Base-by-base conservation (phyloP, 1,284 basidiomycete genomes). In the Ceratobasidium sp. region DNA sequence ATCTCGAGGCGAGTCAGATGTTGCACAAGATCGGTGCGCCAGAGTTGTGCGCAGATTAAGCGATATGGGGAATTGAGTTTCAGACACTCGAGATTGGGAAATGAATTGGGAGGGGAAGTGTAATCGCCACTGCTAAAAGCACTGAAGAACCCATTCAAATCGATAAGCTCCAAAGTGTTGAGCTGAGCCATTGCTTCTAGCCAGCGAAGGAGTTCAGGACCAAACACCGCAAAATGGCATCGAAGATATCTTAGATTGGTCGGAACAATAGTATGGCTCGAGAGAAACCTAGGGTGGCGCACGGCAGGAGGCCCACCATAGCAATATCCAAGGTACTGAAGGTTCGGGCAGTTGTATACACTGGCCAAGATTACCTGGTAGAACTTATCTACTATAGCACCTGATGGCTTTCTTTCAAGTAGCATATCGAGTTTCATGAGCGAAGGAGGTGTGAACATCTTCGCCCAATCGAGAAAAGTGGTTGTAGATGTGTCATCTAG, bases 381-480 rank as follows among this genome's bases (percentile, higher is more conserved):
- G 30, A 57, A 57, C 18, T 35, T 32, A n/a, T 57, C 28, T 14
- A 57, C 54, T 9, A 57, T n/a, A 35, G 54, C 8, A n/a, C 30
- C 21, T 16, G 54, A 57, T n/a, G n/a, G n/a, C n/a, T n/a, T n/a
- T n/a, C n/a, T n/a, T n/a, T n/a, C n/a, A 57, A 35, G 54, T 9
- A 35, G 38, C 21, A 57, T 5, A 35, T 57, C 54, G 30, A 57
- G 54, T 38, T 57, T 57, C 21, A 35, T 28, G 43, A 66, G 63
- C n/a, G 63, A 66, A 18, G 63, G 47, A 1, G 63, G 46, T 2
- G 54, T n/a, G 3, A 66, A 21, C 13, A 54, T 21, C 16, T 49
- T 43, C 26, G 54, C 47, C 63, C 63, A 66, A 35, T 66, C 63
- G 26, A 57, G 28, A 14, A 57, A 35, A 3, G 28, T n/a, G 21